These are phyloP conservation scores for Capsella bursapastoris DNA, from an alignment of 345 rosid genomes.

Conservation along the genomic window DNA sequence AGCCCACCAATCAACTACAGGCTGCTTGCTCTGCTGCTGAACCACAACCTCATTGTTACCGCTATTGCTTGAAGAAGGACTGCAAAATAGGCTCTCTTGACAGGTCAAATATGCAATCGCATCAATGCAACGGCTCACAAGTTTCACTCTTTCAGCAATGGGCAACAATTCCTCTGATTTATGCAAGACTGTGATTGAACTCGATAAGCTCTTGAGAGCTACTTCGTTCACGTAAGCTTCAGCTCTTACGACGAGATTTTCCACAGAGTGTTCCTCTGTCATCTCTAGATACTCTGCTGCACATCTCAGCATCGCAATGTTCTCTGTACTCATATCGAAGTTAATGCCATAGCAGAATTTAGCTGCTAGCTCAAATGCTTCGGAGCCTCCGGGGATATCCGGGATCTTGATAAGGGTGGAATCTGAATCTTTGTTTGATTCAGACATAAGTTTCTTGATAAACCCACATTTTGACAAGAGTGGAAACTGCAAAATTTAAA, in stretches of 20 bases:
- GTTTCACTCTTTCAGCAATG: slow-evolving; percentile 75
- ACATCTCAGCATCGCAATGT: slow-evolving; percentile 80
- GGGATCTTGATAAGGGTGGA: slow-evolving; percentile 56
- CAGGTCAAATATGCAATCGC: slow-evolving; percentile 75
- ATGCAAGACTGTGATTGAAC: slow-evolving; percentile 71
- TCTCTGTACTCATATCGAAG: slow-evolving; percentile 78
- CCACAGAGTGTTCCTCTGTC: slow-evolving; percentile 81
- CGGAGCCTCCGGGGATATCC: slow-evolving; percentile 72
- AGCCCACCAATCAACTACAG: slow-evolving; percentile 92
- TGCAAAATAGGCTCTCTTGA: slow-evolving; percentile 68
- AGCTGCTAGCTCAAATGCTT: slow-evolving; percentile 85
- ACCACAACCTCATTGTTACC: slow-evolving; percentile 45
- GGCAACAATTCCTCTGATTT: slow-evolving; percentile 59
- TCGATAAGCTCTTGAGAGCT: slow-evolving; percentile 69
- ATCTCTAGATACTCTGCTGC: slow-evolving; percentile 87
- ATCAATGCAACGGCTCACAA: slow-evolving; percentile 79
- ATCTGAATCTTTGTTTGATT: slow-evolving; percentile 62
- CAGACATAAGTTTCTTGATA: slow-evolving; percentile 69
- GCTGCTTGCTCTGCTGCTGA: slow-evolving; percentile 49
- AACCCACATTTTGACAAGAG: slow-evolving; percentile 78
- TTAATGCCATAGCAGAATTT: slow-evolving; percentile 93
- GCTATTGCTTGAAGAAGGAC: slow-evolving; percentile 51
- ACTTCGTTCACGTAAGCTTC: slow-evolving; percentile 85
- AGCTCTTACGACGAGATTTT: slow-evolving; percentile 69
- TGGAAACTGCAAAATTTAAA: slow-evolving; percentile 66